Evolutionary conservation across 495 filamentous ascomycete species (phyloP).

Genomic region (Mycothermus thermophilus): DNA sequence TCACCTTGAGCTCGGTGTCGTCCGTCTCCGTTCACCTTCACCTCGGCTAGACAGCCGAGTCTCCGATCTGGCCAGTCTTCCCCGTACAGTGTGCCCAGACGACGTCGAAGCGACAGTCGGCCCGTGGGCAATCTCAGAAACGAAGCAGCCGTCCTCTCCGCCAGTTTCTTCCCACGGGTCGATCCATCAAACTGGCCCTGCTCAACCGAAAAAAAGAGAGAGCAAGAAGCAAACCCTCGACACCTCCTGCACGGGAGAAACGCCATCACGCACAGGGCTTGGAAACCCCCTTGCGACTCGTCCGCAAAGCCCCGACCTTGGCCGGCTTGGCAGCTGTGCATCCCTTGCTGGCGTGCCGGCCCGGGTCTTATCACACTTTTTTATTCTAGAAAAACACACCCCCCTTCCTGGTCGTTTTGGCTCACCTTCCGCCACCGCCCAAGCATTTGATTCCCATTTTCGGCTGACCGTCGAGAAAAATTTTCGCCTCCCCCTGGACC

Average conservation of each 20-base stretch:
- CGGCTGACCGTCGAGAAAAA: conserved; percentile 20
- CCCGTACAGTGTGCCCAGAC: no score
- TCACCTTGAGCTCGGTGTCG: no score
- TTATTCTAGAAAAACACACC: conserved; percentile 23
- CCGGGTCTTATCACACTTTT: no score
- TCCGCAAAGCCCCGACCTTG: conserved; percentile 9
- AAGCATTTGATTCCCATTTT: conserved; percentile 13
- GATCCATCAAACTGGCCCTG: conserved; percentile 12
- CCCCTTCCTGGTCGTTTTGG: conserved; percentile 14
- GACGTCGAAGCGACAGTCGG: no score
- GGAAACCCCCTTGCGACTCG: conserved; percentile 19
- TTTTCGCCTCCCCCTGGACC: conserved; percentile 14
- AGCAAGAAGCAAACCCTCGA: conserved; percentile 10
- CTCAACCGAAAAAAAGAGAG: conserved; percentile 5
- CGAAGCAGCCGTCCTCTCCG: no score
- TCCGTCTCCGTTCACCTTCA: no score
- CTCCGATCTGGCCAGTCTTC: no score
- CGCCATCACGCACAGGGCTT: conserved; percentile 16
- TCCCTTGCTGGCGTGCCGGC: conserved; percentile 8
- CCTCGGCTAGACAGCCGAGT: no score
- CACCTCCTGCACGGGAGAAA: conserved; percentile 9
- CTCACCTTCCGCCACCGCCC: conserved; percentile 9
- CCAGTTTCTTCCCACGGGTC: conserved; percentile 22
- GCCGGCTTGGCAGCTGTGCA: conserved; percentile 12
- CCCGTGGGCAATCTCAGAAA: no score